Conservation (phyloP, 768 basidiomycete species). For the Leccinellum albellum region DNA sequence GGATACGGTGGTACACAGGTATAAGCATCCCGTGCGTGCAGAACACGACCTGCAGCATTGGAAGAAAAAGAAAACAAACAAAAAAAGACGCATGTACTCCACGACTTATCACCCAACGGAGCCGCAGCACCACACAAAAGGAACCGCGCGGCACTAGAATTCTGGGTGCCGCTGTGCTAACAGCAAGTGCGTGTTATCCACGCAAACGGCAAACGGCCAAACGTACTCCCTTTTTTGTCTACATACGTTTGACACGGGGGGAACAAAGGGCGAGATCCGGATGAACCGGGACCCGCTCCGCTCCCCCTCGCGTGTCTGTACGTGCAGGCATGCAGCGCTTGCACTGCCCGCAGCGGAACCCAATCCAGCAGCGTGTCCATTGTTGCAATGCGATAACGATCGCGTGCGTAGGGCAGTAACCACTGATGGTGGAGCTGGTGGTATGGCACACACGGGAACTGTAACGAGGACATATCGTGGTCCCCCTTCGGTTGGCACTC, state of each 20-base stretch:
- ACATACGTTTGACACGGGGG: background rate
- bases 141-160: conserved; percentile 40
- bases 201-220: conserved; percentile 58
- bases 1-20: background rate
- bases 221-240: background rate
- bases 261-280: conserved; percentile 84
- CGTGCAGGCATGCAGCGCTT: conserved; percentile 11
- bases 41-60: conserved; percentile 1
- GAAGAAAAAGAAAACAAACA: background rate
- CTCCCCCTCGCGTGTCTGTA: background rate
- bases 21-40: conserved; percentile 8
- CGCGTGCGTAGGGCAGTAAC: conserved; percentile 1
- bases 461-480: conserved; percentile 7
- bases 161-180: conserved; percentile 1
- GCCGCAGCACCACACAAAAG: conserved; percentile 65
- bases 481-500: background rate
- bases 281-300: conserved; percentile 36
- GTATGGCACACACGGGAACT: conserved; percentile 4
- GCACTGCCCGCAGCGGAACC: conserved; percentile 19
- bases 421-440: conserved; percentile 13
- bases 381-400: conserved; percentile 16
- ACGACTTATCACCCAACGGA: conserved; percentile 44
- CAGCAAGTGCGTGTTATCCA: conserved; percentile 47
- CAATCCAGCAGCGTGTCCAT: conserved; percentile 20
- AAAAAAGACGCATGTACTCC: conserved; percentile 37